A percentile compares a stretch with the other conserved stretches of the same genome.
These are phyloP conservation scores for Trypanosoma melophagium DNA, from an alignment of 208 protist species.

Conservation along the genomic window DNA sequence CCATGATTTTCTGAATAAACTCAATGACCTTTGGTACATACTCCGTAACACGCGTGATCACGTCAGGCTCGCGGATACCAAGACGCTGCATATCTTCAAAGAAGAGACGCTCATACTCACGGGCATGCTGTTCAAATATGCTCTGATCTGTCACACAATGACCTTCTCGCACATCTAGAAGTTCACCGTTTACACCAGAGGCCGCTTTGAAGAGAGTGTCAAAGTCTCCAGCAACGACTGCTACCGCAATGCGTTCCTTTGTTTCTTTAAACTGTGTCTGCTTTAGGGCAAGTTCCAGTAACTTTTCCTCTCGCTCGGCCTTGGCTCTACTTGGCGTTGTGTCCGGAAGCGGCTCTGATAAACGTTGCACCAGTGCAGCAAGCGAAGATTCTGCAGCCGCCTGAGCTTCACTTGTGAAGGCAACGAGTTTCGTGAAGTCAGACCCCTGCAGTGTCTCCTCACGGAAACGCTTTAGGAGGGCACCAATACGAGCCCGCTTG, in stretches of 20 bases:
- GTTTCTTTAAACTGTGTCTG: conserved; percentile 58
- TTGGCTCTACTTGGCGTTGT: conserved; percentile 51
- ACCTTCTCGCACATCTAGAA: conserved; percentile 78
- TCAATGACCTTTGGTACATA: conserved; percentile 96
- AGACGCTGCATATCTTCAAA: conserved; percentile 93
- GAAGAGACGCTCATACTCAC: conserved; percentile 90
- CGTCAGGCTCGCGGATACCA: conserved; percentile 85
- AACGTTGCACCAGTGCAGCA: conserved; percentile 32
- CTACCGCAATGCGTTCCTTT: conserved; percentile 53
- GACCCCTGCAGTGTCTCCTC: conserved; percentile 29
- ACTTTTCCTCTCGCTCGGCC: conserved; percentile 76
- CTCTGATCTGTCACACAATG: conserved; percentile 59
- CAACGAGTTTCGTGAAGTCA: conserved; percentile 42
- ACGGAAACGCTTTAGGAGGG: conserved; percentile 82
- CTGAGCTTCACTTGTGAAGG: conserved; percentile 55
- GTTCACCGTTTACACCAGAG: conserved; percentile 72
- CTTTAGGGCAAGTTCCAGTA: conserved; percentile 75
- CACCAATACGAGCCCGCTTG: conserved; percentile 88
- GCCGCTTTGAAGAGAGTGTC: conserved; percentile 55
- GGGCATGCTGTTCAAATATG: conserved; percentile 90
- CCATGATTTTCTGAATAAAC: conserved; percentile 94
- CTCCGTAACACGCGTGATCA: conserved; percentile 97
- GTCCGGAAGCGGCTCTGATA: conserved; percentile 45
- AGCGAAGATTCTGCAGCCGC: conserved; percentile 36
- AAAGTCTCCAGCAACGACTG: conserved; percentile 36